phyloP scores from a whole-genome alignment of 768 basidiomycete species.

The Trametes maxima region DNA sequence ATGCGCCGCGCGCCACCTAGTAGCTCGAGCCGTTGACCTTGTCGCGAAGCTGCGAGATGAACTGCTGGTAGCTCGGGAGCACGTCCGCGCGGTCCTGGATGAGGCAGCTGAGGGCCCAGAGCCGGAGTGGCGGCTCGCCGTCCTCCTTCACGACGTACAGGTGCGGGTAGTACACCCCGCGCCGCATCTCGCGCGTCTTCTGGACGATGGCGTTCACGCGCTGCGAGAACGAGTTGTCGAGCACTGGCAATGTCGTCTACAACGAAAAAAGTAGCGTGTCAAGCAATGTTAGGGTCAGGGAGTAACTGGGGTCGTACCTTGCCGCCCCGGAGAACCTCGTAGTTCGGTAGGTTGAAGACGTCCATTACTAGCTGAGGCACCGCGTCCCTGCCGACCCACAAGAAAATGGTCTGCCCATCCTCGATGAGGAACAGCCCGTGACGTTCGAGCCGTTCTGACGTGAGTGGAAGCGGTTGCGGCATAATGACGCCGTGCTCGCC shows the following conservation, averaged over 20 bases:
- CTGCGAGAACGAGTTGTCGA: constrained; percentile 96
- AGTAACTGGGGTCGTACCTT: constrained; percentile 56
- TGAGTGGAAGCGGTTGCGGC: constrained; percentile 86
- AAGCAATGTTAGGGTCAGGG: constrained; percentile 1
- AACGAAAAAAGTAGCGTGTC: neutral
- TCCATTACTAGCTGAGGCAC: constrained; percentile 95
- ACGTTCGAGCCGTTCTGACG: constrained; percentile 92
- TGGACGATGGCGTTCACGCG: constrained; percentile 92
- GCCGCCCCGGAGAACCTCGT: constrained; percentile 88
- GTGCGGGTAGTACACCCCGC: constrained; percentile 91
- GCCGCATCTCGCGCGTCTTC: constrained; percentile 92
- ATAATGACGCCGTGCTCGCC: constrained; percentile 88
- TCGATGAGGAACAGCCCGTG: constrained; percentile 97
- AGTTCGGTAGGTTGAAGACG: constrained; percentile 88
- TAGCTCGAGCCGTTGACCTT: constrained; percentile 48
- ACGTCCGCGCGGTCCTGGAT: constrained; percentile 97
- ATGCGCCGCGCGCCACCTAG: neutral
- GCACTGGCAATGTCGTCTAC: constrained; percentile 83
- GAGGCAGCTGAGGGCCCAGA: constrained; percentile 94
- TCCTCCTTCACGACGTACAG: constrained; percentile 98
- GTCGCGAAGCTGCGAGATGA: constrained; percentile 86
- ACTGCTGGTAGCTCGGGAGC: constrained; percentile 95
- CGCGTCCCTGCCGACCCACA: constrained; percentile 98
- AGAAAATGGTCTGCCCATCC: constrained; percentile 96
- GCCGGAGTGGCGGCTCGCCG: constrained; percentile 89